Conservation (phyloP, 2,329 filamentous ascomycete genomes). For the Pseudogymnoascus sp. region DNA sequence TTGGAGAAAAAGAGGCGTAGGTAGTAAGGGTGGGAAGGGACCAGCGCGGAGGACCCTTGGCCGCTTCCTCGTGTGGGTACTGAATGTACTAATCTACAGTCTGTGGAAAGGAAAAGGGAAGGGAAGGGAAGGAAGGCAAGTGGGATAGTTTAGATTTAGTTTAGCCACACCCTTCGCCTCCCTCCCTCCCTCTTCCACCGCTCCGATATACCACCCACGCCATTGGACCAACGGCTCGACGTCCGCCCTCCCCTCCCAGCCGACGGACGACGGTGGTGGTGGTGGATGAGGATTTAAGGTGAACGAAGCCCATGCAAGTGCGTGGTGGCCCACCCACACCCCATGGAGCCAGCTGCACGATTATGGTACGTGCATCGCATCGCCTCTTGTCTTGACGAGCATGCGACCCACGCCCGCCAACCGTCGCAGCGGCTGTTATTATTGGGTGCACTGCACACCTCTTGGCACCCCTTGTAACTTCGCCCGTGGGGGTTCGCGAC, state of each 20-base stretch:
- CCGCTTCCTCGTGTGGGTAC: too few species aligned
- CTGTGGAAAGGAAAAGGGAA: neutral
- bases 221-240: neutral
- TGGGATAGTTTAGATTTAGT: neutral
- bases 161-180: neutral
- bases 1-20: neutral
- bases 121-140: too few species aligned
- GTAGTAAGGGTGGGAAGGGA: too few species aligned
- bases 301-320: neutral
- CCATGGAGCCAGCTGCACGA: neutral
- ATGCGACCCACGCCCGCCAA: neutral
- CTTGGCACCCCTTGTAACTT: neutral
- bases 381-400: neutral
- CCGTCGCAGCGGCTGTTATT: neutral
- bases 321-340: too few species aligned
- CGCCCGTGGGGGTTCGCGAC: neutral
- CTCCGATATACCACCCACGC: neutral
- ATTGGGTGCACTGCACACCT: neutral
- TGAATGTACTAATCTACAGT: too few species aligned
- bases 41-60: too few species aligned
- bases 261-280: neutral
- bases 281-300: neutral
- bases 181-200: too few species aligned
- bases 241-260: neutral
- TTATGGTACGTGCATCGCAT: neutral